Base-by-base conservation (phyloP, 2,329 filamentous ascomycete genomes). In the Fusarium goolgardi region DNA sequence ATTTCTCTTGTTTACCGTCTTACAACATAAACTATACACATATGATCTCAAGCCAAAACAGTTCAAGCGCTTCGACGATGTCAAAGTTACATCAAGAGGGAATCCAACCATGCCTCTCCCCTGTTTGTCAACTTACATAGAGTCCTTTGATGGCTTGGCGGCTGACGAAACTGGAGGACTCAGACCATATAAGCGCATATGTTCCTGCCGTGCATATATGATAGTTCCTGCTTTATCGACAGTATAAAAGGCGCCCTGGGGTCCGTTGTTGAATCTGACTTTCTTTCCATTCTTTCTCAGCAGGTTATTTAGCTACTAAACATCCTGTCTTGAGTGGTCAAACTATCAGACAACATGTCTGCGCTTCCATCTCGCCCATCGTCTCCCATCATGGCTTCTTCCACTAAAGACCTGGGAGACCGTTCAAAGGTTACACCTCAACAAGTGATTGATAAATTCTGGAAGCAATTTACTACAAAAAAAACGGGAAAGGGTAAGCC, bases 391-490 rank as follows among this genome's bases (percentile, higher is more conserved):
- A 53, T 43, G 20, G n/a, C 52, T 18, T 34, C 43, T 20, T 29
- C 43, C 18, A 21, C 40, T 41, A 31, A 45, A 29, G 50, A 69
- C 37, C 40, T 70, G 21, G 62, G 35, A 8, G 70, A 72, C 10
- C 61, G 71, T 83, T 60, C 59, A 9, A 73, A 85, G 58, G 84
- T 87, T 71, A 79, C 87, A 10, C 90, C 91, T 0, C 91, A 94
- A 75, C 84, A 88, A 59, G 84, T 82, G 27, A 86, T 94, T 58
- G 86, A 92, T 69, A 86, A 90, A 63, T 93, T 93, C 75, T 94
- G 91, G 91, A 79, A 83, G 53, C 88, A 88, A 59, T 93, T 93
- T 71, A 90, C 85, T 16, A 88, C 89, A 52, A 91, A 90, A 73
- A 84, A 85, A 27, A 91, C 91, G 0, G 91, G 91, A 18, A 92